Base-by-base conservation (phyloP, 305 asterid species). In the Fraxinus baroniana region DNA sequence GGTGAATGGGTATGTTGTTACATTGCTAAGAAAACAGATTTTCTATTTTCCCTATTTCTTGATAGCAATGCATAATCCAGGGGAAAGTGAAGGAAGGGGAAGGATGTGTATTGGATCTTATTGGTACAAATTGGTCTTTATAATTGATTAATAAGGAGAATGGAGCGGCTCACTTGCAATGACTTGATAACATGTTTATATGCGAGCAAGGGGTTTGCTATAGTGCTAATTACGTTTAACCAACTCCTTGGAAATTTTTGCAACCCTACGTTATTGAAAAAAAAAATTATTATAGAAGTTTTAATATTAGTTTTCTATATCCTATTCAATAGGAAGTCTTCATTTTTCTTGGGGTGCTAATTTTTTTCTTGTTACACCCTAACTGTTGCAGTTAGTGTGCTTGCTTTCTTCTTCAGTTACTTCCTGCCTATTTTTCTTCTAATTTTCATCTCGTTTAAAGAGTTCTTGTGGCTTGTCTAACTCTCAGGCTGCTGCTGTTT, bases 1-100 rank as follows among this genome's bases (percentile, higher is more conserved):
- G 92, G 93, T 64, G 98, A 93, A 93, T 92, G 97, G 98, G 98
- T 93, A 92, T 39, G 91, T 84, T 36, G 62, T 78, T 36, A 0
- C 6, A 33, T 64, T 82, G 55, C 77, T 12, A 81, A 33, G 62
- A 28, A 9, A 60, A 18, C 22, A 30, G 64, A 76, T 37, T 62
- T 79, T 10, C 15, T 68, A 5, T 68, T 26, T 83, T 77, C 35
- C 26, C 28, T 70, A 57, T 79, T 39, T 30, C 60, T 62, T 41
- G 82, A 57, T 70, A 39, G 62, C 79, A 72, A 46, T 82, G 35
- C 20, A 75, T 33, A 66, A 26, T 28, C 37, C 35, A 66, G 74
- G 74, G n/a, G 32, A 66, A 9, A 66, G 74, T 66, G 35, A 26
- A 28, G 24, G 24, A n/a, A 49, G 18, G 36, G 36, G 74, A 68